Conservation (phyloP, 2,329 filamentous ascomycete species). For the Ophiostoma ulmi region DNA sequence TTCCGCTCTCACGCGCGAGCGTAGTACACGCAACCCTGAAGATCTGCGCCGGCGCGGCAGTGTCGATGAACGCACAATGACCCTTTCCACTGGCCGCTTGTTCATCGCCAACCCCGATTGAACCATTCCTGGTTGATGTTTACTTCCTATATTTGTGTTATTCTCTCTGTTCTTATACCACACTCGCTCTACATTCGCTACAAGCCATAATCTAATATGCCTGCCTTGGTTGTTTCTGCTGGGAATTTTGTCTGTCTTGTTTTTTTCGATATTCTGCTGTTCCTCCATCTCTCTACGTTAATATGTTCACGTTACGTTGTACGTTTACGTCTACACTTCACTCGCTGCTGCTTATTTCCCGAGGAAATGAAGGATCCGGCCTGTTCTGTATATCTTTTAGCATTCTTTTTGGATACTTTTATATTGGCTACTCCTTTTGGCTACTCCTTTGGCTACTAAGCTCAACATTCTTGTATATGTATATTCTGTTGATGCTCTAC, state of each 20-base stretch:
- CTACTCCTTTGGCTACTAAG: not conserved
- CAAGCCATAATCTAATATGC: conserved; percentile 7
- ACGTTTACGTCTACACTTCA: conserved; percentile 4
- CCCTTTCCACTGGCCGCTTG: conserved; percentile 65
- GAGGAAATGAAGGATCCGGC: not conserved
- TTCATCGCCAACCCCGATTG: conserved; percentile 83
- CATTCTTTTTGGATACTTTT: not conserved
- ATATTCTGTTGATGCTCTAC: not conserved
- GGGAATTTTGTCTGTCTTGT: not conserved
- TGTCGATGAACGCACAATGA: conserved; percentile 76
- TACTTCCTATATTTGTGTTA: not conserved
- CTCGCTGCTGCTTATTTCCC: not conserved
- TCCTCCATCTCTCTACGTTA: conserved; percentile 1
- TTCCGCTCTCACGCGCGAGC: conserved; percentile 56
- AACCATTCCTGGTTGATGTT: conserved; percentile 24
- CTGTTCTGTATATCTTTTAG: not conserved
- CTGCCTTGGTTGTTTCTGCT: not conserved
- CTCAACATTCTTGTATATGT: conserved; percentile 6
- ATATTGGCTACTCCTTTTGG: not conserved
- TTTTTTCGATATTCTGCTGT: not conserved
- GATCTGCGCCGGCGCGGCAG: conserved; percentile 72
- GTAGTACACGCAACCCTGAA: conserved; percentile 62
- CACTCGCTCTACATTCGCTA: conserved; percentile 10
- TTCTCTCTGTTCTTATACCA: not conserved
- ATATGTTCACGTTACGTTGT: conserved; percentile 13